A percentile compares a stretch with the other conserved stretches of the same genome.
Conservation (phyloP, 1,139 yeast genomes). For the Zygoascus meyerae region DNA sequence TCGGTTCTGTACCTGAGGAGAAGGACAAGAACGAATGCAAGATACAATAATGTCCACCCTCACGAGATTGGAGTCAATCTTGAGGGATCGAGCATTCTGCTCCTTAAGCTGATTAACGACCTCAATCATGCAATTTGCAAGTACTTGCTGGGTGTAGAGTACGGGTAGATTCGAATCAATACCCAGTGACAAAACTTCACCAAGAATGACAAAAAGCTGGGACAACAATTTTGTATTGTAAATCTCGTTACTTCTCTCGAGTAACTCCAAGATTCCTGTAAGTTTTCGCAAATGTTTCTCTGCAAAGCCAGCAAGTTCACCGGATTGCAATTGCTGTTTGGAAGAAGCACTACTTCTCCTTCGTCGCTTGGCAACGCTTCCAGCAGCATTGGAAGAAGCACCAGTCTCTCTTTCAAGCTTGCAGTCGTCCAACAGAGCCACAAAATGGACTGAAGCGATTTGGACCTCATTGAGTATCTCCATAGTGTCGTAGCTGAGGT, state of each 20-base stretch:
- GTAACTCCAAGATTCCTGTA: constrained; percentile 71
- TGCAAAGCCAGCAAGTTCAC: constrained; percentile 66
- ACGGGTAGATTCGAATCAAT: constrained; percentile 90
- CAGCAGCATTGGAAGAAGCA: constrained; percentile 42
- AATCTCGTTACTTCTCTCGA: constrained; percentile 50
- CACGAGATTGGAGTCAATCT: constrained; percentile 59
- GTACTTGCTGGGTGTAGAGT: constrained; percentile 80
- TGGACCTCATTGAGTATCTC: constrained; percentile 47
- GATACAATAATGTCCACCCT: constrained; percentile 89
- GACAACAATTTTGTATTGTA: constrained; percentile 47
- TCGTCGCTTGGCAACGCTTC: constrained; percentile 49
- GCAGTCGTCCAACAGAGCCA: constrained; percentile 46
- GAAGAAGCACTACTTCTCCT: constrained; percentile 73
- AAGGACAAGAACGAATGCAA: constrained; percentile 78
- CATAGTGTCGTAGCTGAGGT: constrained; percentile 48
- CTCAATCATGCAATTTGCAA: constrained; percentile 80
- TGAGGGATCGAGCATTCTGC: constrained; percentile 22
- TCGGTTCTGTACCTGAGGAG: constrained; percentile 93
- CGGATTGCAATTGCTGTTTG: constrained; percentile 63
- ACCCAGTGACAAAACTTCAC: constrained; percentile 84
- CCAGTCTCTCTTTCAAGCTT: constrained; percentile 39
- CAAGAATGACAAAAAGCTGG: constrained; percentile 56
- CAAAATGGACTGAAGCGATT: constrained; percentile 44
- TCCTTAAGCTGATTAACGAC: constrained; percentile 45
- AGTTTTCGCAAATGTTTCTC: constrained; percentile 71